Conservation (phyloP, 1,139 yeast species). For the Spathaspora sp. region DNA sequence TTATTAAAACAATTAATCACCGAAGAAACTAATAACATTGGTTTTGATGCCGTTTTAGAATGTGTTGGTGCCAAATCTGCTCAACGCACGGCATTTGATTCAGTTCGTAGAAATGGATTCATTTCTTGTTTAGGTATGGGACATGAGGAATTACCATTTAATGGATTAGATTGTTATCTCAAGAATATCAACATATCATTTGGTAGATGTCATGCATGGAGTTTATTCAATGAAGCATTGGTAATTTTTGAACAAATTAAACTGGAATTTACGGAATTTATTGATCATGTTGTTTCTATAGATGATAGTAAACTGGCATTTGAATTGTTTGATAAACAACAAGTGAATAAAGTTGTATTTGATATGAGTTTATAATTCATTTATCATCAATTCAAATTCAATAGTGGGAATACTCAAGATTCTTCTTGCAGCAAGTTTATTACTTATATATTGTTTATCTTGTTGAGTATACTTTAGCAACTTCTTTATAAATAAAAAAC, state of each 20-base stretch:
- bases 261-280: slow-evolving; percentile 44
- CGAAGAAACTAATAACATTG: slow-evolving; percentile 34
- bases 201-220: slow-evolving; percentile 65
- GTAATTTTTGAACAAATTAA: slow-evolving; percentile 47
- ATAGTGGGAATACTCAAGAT: slow-evolving; percentile 13
- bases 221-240: slow-evolving; percentile 55
- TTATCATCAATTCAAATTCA: slow-evolving; percentile 5
- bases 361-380: slow-evolving; percentile 13
- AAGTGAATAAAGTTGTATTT: slow-evolving; percentile 58
- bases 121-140: slow-evolving; percentile 64
- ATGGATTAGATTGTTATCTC: slow-evolving; percentile 57
- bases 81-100: slow-evolving; percentile 49
- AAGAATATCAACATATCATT: slow-evolving; percentile 59
- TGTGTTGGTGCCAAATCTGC: slow-evolving; percentile 58
- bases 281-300: slow-evolving; percentile 46
- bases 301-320: slow-evolving; percentile 49
- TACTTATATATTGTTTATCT: slow-evolving; percentile 33
- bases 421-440: slow-evolving; percentile 29
- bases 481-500: slow-evolving; percentile 33
- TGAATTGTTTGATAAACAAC: slow-evolving; percentile 51
- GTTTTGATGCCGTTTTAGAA: slow-evolving; percentile 59
- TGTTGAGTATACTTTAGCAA: slow-evolving; percentile 28
- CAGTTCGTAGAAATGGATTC: slow-evolving; percentile 59
- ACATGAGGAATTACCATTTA: slow-evolving; percentile 57
- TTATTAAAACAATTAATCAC: slow-evolving; percentile 23